Percentiles rank a stretch among this genome's conserved stretches.
Conservation (phyloP, 2,329 filamentous ascomycete genomes). For the Neonectria neomacrospora region DNA sequence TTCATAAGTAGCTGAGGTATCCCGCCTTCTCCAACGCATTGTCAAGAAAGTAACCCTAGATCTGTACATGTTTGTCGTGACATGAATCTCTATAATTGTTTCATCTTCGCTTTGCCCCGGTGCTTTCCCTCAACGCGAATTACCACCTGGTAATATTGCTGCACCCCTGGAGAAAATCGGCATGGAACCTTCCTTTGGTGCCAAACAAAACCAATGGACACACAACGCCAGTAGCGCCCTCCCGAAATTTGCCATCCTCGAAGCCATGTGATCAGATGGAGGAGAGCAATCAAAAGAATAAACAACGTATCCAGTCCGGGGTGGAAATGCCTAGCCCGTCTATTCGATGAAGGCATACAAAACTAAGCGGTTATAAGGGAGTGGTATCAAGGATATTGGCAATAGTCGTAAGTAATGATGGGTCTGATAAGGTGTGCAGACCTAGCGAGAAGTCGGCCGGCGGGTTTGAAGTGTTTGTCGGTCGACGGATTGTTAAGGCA, state of each 20-base stretch:
- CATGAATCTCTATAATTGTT: constrained; percentile 29
- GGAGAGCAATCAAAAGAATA: constrained; percentile 24
- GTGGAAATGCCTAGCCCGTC: constrained; percentile 38
- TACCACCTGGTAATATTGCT: constrained; percentile 20
- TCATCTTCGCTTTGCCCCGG: constrained; percentile 24
- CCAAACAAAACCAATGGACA: constrained; percentile 27
- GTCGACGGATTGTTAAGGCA: not conserved
- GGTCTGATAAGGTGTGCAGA: constrained; percentile 20
- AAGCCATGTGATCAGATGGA: constrained; percentile 29
- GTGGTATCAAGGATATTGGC: constrained; percentile 40
- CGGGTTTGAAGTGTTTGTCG: not conserved
- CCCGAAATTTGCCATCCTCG: constrained; percentile 26
- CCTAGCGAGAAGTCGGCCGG: constrained; percentile 3
- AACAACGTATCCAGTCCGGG: constrained; percentile 31
- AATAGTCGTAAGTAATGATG: constrained; percentile 35
- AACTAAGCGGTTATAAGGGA: constrained; percentile 33
- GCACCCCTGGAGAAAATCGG: constrained; percentile 17
- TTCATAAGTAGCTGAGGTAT: constrained; percentile 34
- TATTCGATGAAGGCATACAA: constrained; percentile 33
- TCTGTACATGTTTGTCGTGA: constrained; percentile 22
- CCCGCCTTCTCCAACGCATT: constrained; percentile 19
- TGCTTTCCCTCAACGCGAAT: constrained; percentile 18
- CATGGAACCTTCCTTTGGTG: constrained; percentile 21
- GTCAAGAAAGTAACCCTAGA: constrained; percentile 17
- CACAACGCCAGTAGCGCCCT: constrained; percentile 42